Percentiles rank a stretch among this genome's conserved stretches.
Evolutionary conservation across 352 stramenopile species (phyloP).

Genomic region (Thalassiosira hispida): DNA sequence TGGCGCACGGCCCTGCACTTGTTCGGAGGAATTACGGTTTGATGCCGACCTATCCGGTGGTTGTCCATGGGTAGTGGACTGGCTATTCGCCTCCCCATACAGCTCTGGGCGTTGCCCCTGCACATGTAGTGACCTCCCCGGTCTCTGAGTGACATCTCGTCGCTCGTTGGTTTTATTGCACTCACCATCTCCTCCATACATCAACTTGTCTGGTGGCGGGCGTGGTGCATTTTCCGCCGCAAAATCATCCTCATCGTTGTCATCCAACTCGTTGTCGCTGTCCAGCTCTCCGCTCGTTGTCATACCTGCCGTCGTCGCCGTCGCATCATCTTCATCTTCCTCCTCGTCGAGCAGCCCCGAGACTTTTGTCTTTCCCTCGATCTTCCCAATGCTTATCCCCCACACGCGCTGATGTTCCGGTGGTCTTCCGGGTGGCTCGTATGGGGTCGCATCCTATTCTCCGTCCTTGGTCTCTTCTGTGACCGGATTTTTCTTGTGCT

Average conservation of each 20-base stretch:
- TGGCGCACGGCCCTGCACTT: too few relatives aligned
- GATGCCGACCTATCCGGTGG: too few relatives aligned
- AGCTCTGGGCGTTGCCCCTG: background rate
- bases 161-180: background rate
- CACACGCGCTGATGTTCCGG: conserved; percentile 9
- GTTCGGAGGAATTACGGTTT: too few relatives aligned
- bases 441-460: too few relatives aligned
- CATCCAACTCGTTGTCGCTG: background rate
- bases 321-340: background rate
- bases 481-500: too few relatives aligned
- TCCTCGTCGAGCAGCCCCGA: too few relatives aligned
- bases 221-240: background rate
- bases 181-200: background rate
- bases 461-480: too few relatives aligned
- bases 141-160: background rate
- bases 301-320: background rate
- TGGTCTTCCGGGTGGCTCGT: too few relatives aligned
- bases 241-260: conserved; percentile 6
- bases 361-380: too few relatives aligned
- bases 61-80: too few relatives aligned
- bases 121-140: background rate
- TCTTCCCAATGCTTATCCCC: conserved; percentile 3
- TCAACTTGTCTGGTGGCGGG: background rate
- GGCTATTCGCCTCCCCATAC: background rate
- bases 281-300: background rate